Evolutionary conservation across 345 rosid species (phyloP).

Genomic region (Geranium brycei): DNA sequence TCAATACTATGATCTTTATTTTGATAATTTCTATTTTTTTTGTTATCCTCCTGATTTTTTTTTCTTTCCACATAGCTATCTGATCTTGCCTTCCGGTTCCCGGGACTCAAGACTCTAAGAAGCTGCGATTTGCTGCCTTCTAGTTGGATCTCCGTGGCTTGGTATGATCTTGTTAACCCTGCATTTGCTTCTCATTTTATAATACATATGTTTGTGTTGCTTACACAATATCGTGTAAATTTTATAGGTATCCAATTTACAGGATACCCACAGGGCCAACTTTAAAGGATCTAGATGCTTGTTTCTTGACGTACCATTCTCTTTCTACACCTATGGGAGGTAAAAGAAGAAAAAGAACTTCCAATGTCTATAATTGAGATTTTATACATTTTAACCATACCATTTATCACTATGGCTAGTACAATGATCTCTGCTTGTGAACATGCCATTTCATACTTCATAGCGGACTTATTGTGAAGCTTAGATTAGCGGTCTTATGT

Average conservation of each 20-base stretch:
- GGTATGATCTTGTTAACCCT: slow-evolving; percentile 27
- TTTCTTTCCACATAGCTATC: slow-evolving; percentile 23
- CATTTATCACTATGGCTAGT: too few relatives aligned
- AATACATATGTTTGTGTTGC: not conserved
- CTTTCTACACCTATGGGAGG: slow-evolving; percentile 51
- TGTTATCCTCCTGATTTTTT: not conserved
- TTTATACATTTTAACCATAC: too few relatives aligned
- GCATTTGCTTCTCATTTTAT: not conserved
- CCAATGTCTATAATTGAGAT: not conserved
- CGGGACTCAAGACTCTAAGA: slow-evolving; percentile 48
- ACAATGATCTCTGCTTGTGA: too few relatives aligned
- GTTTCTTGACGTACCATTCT: slow-evolving; percentile 80
- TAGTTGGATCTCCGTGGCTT: slow-evolving; percentile 84
- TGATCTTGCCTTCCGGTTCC: slow-evolving; percentile 50
- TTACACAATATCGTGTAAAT: slow-evolving; percentile 3
- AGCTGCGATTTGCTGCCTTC: slow-evolving; percentile 32
- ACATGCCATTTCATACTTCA: too few relatives aligned
- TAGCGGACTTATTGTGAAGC: too few relatives aligned
- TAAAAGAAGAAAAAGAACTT: slow-evolving; percentile 9
- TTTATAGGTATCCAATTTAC: slow-evolving; percentile 73
- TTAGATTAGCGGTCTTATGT: too few relatives aligned
- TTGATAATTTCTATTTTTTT: not conserved
- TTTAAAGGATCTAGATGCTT: slow-evolving; percentile 78
- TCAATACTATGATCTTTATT: not conserved
- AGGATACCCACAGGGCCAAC: slow-evolving; percentile 89